phyloP scores from a whole-genome alignment of 1,139 yeast species.

The Meyerozyma athensensis region DNA sequence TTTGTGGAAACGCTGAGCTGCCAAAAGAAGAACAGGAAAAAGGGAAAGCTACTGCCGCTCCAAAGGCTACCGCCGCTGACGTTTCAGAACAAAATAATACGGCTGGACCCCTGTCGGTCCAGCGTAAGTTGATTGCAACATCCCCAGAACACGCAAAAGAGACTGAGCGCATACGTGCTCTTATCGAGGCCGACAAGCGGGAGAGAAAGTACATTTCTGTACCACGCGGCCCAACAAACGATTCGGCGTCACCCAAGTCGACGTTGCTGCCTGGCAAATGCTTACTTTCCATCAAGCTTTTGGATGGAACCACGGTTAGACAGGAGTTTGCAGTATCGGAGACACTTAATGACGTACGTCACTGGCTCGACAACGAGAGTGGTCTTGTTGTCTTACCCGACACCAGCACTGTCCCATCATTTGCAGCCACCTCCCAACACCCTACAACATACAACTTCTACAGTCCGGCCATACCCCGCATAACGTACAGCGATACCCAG shows the following conservation, averaged over 20 bases:
- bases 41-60: constrained; percentile 16
- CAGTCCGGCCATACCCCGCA: constrained; percentile 33
- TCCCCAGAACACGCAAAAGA: constrained; percentile 52
- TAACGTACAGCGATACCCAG: constrained; percentile 43
- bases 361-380: constrained; percentile 56
- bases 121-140: too few species aligned
- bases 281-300: constrained; percentile 44
- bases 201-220: constrained; percentile 43
- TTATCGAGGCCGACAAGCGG: constrained; percentile 47
- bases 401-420: constrained; percentile 28
- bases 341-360: constrained; percentile 50
- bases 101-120: too few species aligned
- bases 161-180: constrained; percentile 46
- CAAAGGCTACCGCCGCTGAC: too few species aligned
- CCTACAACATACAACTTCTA: constrained; percentile 37
- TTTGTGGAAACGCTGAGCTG: too few species aligned
- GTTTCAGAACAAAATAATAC: too few species aligned
- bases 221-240: constrained; percentile 7
- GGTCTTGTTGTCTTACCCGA: constrained; percentile 36
- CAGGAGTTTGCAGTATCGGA: constrained; percentile 38
- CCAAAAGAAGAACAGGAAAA: constrained; percentile 38
- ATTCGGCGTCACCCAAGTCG: not conserved
- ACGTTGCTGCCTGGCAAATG: constrained; percentile 21
- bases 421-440: constrained; percentile 29
- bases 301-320: constrained; percentile 50